A percentile compares a stretch with the other conserved stretches of the same genome.
Conservation (phyloP, 192 early-diverging fungal genomes). For the Bifiguratus adelaidae region DNA sequence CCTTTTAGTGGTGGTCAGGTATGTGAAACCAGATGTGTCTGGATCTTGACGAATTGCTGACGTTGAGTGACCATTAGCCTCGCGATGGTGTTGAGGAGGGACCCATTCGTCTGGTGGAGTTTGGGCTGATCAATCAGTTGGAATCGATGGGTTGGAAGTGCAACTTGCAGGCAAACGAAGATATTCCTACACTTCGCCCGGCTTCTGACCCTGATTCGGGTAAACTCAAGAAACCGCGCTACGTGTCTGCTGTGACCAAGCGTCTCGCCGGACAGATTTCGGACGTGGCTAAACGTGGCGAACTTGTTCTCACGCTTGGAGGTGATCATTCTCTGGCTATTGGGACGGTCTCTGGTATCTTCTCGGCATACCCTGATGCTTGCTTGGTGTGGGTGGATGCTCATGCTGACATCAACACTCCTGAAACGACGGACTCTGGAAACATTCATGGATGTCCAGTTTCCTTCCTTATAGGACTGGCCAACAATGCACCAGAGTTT, state of each 20-base stretch:
- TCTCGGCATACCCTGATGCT: conserved; percentile 63
- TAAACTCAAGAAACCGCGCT: conserved; percentile 76
- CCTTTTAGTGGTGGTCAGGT: conserved; percentile 62
- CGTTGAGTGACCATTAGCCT: conserved; percentile 40
- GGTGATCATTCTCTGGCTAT: conserved; percentile 94
- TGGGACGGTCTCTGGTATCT: conserved; percentile 75
- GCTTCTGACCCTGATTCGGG: conserved; percentile 57
- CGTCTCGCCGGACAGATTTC: conserved; percentile 53
- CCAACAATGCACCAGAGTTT: conserved; percentile 51
- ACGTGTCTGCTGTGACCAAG: conserved; percentile 69
- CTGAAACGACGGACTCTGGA: conserved; percentile 73
- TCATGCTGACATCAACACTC: conserved; percentile 94
- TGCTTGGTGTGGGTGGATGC: conserved; percentile 95
- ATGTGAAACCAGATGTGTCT: neutral
- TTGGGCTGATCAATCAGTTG: conserved; percentile 78
- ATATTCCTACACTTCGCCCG: conserved; percentile 59
- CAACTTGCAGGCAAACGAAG: conserved; percentile 63
- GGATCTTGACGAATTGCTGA: conserved; percentile 1
- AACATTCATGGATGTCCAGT: conserved; percentile 96
- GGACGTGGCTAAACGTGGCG: conserved; percentile 45
- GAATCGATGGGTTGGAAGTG: conserved; percentile 66
- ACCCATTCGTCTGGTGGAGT: conserved; percentile 71
- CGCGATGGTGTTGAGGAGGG: conserved; percentile 85
- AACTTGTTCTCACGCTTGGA: conserved; percentile 85
- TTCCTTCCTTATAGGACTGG: conserved; percentile 78